Base-by-base conservation (phyloP, 805 yeast genomes). In the Suhomyces pyralidae region DNA sequence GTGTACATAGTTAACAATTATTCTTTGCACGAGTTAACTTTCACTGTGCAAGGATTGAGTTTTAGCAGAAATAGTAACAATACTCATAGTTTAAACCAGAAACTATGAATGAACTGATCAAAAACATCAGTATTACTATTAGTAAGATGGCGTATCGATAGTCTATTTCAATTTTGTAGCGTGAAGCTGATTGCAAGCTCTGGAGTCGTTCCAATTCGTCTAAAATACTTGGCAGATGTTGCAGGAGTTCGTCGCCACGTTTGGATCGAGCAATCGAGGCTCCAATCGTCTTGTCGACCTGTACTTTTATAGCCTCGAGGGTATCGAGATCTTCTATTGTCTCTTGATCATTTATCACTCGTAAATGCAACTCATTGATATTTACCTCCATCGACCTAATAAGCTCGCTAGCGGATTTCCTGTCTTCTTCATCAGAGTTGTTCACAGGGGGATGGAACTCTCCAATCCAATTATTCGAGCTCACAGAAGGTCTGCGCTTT, bases 11-110 rank as follows among this genome's bases (percentile, higher is more conserved):
- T 38, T 17, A 38, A 38, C 24, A 10, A 38, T 36, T 36, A 19
- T 17, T 19, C 22, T 9, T n/a, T 15, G 42, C 20, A 38, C 42
- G 14, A 19, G n/a, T 38, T 38, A 38, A 38, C 24, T 38, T 38
- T 19, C 1, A 3, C 6, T 38, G 36, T 32, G 36, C 36, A n/a
- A n/a, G 7, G 17, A 7, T 38, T 24, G 42, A 38, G 24, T 17
- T 20, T 60, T 51, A 73, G 58, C 78, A 73, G 56, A 63, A 64
- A 60, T 70, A 73, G 61, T 74, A 74, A 58, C 79, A 74, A 58
- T 74, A 73, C 15, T 70, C 71, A 54, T 73, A 72, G 25, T 62
- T 59, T 26, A 67, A 57, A 17, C 66, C 71, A n/a, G 74, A 69
- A 12, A 66, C 67, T 32, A 63, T 24, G 46, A 64, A 59, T 26